These are phyloP conservation scores for Fusarium tupiense DNA, from an alignment of 2,329 filamentous ascomycete species.

Conservation along the genomic window DNA sequence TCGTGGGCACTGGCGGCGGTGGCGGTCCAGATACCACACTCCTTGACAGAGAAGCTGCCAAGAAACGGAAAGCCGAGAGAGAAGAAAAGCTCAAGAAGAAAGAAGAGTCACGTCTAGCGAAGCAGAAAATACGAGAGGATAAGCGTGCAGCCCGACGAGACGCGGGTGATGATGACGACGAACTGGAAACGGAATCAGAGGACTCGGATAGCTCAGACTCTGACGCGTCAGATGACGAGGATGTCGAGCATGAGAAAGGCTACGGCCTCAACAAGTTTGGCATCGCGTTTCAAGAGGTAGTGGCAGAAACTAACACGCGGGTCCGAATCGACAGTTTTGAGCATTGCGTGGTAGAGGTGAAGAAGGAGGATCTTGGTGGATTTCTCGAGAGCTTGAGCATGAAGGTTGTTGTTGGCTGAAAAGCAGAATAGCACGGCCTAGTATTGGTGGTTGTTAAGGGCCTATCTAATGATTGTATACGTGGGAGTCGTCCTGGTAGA, in stretches of 20 bases:
- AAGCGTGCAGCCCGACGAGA: conserved; percentile 68
- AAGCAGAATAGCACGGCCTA: too few relatives aligned
- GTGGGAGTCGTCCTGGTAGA: conserved; percentile 12
- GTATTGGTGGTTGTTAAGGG: background rate
- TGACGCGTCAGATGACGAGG: conserved; percentile 63
- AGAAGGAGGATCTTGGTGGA: conserved; percentile 89
- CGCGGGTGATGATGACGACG: conserved; percentile 58
- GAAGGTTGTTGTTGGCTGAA: conserved; percentile 80
- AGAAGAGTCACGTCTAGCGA: conserved; percentile 66
- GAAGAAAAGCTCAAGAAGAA: conserved; percentile 70
- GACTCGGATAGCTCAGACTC: conserved; percentile 53
- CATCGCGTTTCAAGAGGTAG: conserved; percentile 94
- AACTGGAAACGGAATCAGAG: conserved; percentile 57
- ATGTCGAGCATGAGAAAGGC: conserved; percentile 65
- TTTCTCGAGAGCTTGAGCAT: conserved; percentile 93
- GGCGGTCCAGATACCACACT: conserved; percentile 78
- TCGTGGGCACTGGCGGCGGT: conserved; percentile 91
- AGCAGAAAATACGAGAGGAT: conserved; percentile 67
- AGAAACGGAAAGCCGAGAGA: conserved; percentile 69
- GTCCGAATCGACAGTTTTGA: conserved; percentile 97
- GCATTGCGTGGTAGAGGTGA: conserved; percentile 96
- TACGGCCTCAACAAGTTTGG: conserved; percentile 91
- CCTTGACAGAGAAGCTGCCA: conserved; percentile 72
- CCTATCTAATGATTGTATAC: conserved; percentile 14
- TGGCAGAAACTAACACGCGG: conserved; percentile 87